Percentiles rank a stretch among this genome's conserved stretches.
phyloP scores from a whole-genome alignment of 371 early-diverging fungal genomes.

The Chytridium lagenaria region DNA sequence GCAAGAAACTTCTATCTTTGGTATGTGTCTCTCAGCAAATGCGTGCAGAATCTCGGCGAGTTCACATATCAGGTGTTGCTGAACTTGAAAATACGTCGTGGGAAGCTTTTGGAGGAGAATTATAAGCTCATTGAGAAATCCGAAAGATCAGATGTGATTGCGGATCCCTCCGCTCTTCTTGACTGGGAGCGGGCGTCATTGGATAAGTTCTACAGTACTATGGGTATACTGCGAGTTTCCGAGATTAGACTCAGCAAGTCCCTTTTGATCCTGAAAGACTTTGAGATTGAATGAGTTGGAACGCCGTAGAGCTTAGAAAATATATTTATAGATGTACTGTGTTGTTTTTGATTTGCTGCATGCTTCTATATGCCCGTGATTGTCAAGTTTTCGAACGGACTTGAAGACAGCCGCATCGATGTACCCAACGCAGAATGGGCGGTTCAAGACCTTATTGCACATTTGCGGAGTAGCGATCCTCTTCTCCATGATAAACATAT shows the following conservation, averaged over 20 bases:
- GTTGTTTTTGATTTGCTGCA: too few species aligned
- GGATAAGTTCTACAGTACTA: conserved; percentile 11
- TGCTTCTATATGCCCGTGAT: too few species aligned
- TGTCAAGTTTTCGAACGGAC: neutral
- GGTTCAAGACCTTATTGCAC: too few species aligned
- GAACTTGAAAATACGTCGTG: conserved; percentile 73
- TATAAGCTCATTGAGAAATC: conserved; percentile 74
- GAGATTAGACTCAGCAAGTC: conserved; percentile 29
- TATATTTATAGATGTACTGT: too few species aligned
- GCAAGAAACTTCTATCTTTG: conserved; percentile 84
- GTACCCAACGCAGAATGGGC: too few species aligned
- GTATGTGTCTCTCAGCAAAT: conserved; percentile 72
- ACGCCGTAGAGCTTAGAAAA: too few species aligned
- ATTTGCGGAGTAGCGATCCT: too few species aligned
- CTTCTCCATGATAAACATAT: conserved; percentile 25
- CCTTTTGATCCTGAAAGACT: neutral
- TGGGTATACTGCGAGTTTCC: conserved; percentile 27
- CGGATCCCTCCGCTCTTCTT: conserved; percentile 25
- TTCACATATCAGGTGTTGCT: conserved; percentile 69
- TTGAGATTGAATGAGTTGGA: too few species aligned
- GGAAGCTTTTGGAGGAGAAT: conserved; percentile 64
- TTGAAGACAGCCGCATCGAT: too few species aligned
- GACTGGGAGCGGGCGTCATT: conserved; percentile 20
- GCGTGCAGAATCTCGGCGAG: conserved; percentile 65
- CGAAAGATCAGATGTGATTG: conserved; percentile 73